Evolutionary conservation across 805 yeast species (phyloP).

Genomic region (Candida oleophila): DNA sequence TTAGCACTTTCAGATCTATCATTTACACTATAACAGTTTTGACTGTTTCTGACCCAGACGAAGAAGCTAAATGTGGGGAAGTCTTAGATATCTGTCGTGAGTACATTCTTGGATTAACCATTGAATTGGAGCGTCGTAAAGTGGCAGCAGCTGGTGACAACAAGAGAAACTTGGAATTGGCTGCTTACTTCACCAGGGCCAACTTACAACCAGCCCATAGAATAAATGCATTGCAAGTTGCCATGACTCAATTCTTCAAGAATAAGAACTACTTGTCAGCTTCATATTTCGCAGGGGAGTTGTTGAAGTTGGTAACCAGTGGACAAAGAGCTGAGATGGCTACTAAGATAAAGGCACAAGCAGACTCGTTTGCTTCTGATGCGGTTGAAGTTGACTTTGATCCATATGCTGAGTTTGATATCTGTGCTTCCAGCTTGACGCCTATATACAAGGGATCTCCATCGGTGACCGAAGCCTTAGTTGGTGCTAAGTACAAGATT

Average conservation of each 20-base stretch:
- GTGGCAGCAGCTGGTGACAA: slow-evolving; percentile 61
- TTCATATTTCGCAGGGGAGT: slow-evolving; percentile 83
- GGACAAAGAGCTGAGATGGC: slow-evolving; percentile 92
- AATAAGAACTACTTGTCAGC: slow-evolving; percentile 87
- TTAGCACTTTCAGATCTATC: slow-evolving; percentile 72
- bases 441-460: slow-evolving; percentile 84
- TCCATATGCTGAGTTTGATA: slow-evolving; percentile 85
- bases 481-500: slow-evolving; percentile 83
- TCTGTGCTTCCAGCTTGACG: slow-evolving; percentile 82
- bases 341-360: slow-evolving; percentile 70
- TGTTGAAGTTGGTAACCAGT: slow-evolving; percentile 62
- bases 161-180: slow-evolving; percentile 88
- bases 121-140: slow-evolving; percentile 85
- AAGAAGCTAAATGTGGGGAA: slow-evolving; percentile 72
- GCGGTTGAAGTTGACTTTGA: slow-evolving; percentile 90
- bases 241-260: slow-evolving; percentile 90
- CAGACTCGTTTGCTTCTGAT: slow-evolving; percentile 81
- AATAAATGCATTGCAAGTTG: slow-evolving; percentile 87
- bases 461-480: slow-evolving; percentile 71
- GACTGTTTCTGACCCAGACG: slow-evolving; percentile 70
- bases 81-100: slow-evolving; percentile 76
- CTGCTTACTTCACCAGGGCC: slow-evolving; percentile 91
- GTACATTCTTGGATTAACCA: slow-evolving; percentile 87
- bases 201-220: slow-evolving; percentile 80
- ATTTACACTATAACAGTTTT: slow-evolving; percentile 72